Conservation (phyloP, 345 rosid species). For the Erysimum cheiranthoides region DNA sequence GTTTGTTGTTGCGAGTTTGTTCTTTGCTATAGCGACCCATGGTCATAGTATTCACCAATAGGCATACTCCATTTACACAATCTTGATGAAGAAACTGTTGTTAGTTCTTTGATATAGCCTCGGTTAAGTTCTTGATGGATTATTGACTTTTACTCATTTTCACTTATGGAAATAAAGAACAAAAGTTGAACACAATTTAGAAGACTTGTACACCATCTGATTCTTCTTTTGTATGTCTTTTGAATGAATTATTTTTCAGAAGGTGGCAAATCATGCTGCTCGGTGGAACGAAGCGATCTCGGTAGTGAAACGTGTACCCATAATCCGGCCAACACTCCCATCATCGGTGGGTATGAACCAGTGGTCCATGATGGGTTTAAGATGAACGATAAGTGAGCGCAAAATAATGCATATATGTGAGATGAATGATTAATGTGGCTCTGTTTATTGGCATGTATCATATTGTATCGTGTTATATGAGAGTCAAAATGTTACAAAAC, state of each 20-base stretch:
- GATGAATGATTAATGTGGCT: constrained; percentile 31
- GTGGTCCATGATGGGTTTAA: constrained; percentile 85
- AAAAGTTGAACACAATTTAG: not conserved
- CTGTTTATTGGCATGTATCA: constrained; percentile 31
- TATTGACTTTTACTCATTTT: constrained; percentile 1
- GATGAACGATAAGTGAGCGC: constrained; percentile 46
- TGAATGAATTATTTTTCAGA: constrained; percentile 18
- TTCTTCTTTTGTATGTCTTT: constrained; percentile 13
- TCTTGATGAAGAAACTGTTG: not conserved
- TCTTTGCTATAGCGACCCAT: not conserved
- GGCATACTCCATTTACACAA: not conserved
- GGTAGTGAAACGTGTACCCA: constrained; percentile 78
- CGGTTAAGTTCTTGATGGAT: constrained; percentile 4
- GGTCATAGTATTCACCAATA: not conserved
- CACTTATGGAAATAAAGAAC: not conserved
- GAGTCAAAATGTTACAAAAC: constrained; percentile 34
- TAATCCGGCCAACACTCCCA: constrained; percentile 74
- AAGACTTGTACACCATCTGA: constrained; percentile 3
- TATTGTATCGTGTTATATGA: constrained; percentile 12
- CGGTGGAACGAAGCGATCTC: constrained; percentile 92
- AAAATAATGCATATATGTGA: constrained; percentile 20
- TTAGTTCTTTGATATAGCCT: constrained; percentile 19
- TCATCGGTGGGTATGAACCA: constrained; percentile 61
- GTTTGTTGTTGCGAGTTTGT: not conserved
- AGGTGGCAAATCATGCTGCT: constrained; percentile 63